Evolutionary conservation across 345 rosid genomes (phyloP).

Genomic region (Eucalyptus leucophloia): DNA sequence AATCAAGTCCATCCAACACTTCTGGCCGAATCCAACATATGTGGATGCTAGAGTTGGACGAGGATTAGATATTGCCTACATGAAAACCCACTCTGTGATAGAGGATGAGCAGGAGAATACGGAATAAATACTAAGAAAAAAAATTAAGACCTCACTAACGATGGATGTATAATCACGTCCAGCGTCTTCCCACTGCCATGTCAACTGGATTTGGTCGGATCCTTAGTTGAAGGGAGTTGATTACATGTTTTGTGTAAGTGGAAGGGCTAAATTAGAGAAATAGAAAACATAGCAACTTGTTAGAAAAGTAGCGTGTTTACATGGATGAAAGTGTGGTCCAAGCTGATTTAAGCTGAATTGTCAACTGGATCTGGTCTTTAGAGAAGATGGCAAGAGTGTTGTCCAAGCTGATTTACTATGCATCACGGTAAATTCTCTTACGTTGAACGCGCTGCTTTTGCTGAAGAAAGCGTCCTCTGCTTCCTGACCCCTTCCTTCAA

Average conservation of each 20-base stretch:
- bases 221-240: accelerated
- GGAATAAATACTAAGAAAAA: accelerated
- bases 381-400: neutral
- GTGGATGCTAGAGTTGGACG: neutral
- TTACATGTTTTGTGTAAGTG: neutral
- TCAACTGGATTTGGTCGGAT: neutral
- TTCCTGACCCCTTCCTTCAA: neutral
- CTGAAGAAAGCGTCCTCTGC: neutral
- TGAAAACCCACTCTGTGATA: neutral
- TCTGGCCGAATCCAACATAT: neutral
- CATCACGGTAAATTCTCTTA: neutral
- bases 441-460: neutral
- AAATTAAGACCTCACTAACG: neutral
- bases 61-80: neutral
- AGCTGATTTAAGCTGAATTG: neutral
- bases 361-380: no score
- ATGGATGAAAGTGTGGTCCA: neutral
- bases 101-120: neutral
- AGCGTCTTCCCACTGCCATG: neutral
- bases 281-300: neutral
- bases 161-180: neutral
- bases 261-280: neutral
- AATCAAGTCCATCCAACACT: neutral
- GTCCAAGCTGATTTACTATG: neutral
- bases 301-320: neutral